Percentiles rank a stretch among this genome's conserved stretches.
These are phyloP conservation scores for Calonectria hawksworthii DNA, from an alignment of 2,329 filamentous ascomycete species.

Conservation along the genomic window DNA sequence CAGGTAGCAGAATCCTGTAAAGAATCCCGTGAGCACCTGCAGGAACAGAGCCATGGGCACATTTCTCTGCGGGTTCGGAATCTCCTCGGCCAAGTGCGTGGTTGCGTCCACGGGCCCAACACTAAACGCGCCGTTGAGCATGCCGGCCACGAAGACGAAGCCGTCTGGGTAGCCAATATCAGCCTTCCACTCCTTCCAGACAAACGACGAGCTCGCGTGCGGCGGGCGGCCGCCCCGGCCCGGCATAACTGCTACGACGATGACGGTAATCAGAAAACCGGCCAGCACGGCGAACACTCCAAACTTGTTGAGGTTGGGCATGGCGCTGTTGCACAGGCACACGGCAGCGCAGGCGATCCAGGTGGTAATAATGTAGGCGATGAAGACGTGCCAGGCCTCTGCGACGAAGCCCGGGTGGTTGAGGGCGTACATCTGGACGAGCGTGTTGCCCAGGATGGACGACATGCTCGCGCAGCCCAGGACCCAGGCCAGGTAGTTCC, in stretches of 20 bases:
- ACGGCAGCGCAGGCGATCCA: constrained; percentile 56
- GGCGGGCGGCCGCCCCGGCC: constrained; percentile 45
- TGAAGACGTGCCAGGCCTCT: constrained; percentile 59
- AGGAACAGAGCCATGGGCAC: constrained; percentile 67
- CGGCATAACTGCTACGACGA: constrained; percentile 69
- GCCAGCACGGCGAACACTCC: constrained; percentile 64
- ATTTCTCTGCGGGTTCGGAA: constrained; percentile 64
- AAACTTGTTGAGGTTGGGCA: constrained; percentile 67
- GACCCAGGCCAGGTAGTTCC: constrained; percentile 60
- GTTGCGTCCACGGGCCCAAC: constrained; percentile 77
- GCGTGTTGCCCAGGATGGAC: constrained; percentile 56
- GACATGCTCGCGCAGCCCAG: constrained; percentile 57
- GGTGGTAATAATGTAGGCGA: constrained; percentile 56
- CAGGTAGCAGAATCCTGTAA: constrained; percentile 66
- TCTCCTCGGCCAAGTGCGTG: constrained; percentile 76
- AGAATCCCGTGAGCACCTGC: constrained; percentile 64
- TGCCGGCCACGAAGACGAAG: constrained; percentile 58
- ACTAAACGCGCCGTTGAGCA: constrained; percentile 76
- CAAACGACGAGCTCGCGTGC: constrained; percentile 53
- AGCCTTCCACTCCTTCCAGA: constrained; percentile 57
- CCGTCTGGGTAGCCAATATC: constrained; percentile 57
- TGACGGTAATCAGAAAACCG: constrained; percentile 67
- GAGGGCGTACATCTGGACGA: constrained; percentile 60
- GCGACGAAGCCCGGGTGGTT: constrained; percentile 54
- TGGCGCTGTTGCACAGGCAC: constrained; percentile 68